Evolutionary conservation across 192 early-diverging fungal genomes (phyloP), one percentile per base, ranked within the genome.

Genomic region (Geosiphon pyriformis): DNA sequence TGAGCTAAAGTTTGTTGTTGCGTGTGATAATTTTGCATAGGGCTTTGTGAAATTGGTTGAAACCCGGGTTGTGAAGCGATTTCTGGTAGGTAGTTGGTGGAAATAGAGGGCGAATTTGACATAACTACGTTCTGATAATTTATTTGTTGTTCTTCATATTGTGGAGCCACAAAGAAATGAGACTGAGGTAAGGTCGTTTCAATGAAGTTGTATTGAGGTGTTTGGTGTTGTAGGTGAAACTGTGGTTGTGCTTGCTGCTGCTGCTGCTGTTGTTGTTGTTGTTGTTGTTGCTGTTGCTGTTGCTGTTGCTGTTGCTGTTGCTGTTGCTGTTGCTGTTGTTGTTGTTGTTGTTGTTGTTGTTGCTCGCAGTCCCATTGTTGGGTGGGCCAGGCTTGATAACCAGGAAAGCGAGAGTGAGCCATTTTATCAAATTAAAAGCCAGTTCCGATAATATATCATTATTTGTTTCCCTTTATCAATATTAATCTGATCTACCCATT

Each of bases 271-370:
- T 25, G 18, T 7, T 25, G 35, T 7, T 4, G 35, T 15, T 20
- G 51, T 23, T 46, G 66, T 1, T 42, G 22, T 23, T 66, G 51
- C 35, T 0, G 64, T 62, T 59, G 51, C 60, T 48, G 17, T 65
- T 1, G 23, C 32, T 50, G 67, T 7, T 15, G 35, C 47, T 15
- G 50, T 26, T 3, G 55, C 23, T 0, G 59, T 23, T n/a, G 59
- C 12, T 1, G 53, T 17, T 3, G 49, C 6, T 23, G 26, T 18
- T 3, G 27, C 25, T 8, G 42, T 10, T 3, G 32, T 27, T 3
- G 53, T 26, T 61, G 67, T 27, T 58, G 59, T 25, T 46, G 52
- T 22, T 63, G 32, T 26, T 69, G 52, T 50, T 50, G 51, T n/a
- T 63, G 66, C 23, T 63, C 7, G 15, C 7, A 6, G 15, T 6